Percentiles rank a stretch among this genome's conserved stretches.
Evolutionary conservation across 345 rosid genomes (phyloP).

Genomic region (Lagerstroemia speciosa): DNA sequence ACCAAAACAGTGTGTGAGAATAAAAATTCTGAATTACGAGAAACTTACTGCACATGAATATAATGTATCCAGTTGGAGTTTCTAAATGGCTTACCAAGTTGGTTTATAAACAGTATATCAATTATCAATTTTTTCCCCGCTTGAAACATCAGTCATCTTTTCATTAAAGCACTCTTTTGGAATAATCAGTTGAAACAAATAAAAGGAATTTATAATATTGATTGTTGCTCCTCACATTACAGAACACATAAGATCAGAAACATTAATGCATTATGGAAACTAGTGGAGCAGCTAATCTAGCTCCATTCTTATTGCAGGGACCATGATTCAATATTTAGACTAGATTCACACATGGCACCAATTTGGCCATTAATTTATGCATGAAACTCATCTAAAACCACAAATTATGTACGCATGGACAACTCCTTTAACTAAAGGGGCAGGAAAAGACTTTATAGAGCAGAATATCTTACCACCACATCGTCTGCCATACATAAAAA

Average conservation of each 20-base stretch:
- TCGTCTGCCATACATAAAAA: constrained; percentile 92
- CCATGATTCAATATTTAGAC: background rate
- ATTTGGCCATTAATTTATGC: background rate
- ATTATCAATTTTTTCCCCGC: background rate
- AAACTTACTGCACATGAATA: background rate
- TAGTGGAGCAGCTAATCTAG: background rate
- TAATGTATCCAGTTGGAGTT: background rate
- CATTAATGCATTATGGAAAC: no score
- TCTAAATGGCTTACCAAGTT: background rate
- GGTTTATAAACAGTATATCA: background rate
- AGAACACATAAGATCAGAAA: no score
- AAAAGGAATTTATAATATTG: background rate
- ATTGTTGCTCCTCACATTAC: no score
- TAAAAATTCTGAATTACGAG: background rate
- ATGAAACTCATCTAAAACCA: background rate
- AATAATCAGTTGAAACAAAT: background rate
- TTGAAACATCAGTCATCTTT: no score
- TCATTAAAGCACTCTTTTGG: background rate
- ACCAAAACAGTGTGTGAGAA: background rate
- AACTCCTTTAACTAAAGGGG: background rate
- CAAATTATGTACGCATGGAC: background rate
- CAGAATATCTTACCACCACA: constrained; percentile 76
- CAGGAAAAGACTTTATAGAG: background rate
- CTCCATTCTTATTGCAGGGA: background rate
- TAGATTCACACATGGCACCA: background rate